These are phyloP conservation scores for Spathaspora boniae DNA, from an alignment of 805 yeast species.

Conservation along the genomic window DNA sequence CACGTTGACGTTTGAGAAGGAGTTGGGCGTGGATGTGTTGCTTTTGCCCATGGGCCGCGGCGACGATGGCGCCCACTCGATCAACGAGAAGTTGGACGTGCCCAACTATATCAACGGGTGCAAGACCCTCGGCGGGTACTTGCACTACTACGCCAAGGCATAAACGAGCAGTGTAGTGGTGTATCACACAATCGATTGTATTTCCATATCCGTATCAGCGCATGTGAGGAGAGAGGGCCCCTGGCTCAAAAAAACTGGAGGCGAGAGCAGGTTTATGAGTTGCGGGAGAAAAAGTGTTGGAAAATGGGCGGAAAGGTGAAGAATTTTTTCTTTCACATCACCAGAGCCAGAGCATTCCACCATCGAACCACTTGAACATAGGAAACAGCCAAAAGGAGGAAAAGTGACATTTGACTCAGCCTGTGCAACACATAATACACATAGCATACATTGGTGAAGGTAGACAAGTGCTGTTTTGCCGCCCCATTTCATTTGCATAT, in stretches of 20 bases:
- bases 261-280: too few relatives aligned
- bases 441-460: too few relatives aligned
- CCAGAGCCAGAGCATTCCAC: neutral
- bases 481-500: neutral
- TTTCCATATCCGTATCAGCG: too few relatives aligned
- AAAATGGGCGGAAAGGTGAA: neutral
- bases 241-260: too few relatives aligned
- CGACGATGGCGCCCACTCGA: slow-evolving; percentile 98
- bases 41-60: slow-evolving; percentile 98
- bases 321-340: neutral
- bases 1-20: slow-evolving; percentile 88
- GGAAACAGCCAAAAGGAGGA: too few relatives aligned
- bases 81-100: slow-evolving; percentile 89
- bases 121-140: slow-evolving; percentile 88
- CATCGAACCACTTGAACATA: neutral
- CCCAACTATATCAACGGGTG: slow-evolving; percentile 90
- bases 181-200: too few relatives aligned
- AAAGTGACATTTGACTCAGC: too few relatives aligned
- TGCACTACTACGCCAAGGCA: slow-evolving; percentile 67
- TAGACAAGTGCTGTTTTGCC: neutral
- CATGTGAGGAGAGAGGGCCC: too few relatives aligned
- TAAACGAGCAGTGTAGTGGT: slow-evolving; percentile 2
- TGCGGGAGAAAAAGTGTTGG: neutral
- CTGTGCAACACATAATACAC: too few relatives aligned
- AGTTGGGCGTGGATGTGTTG: slow-evolving; percentile 78